Evolutionary conservation across 768 basidiomycete species (phyloP).

Genomic region (Trametes meyenii): DNA sequence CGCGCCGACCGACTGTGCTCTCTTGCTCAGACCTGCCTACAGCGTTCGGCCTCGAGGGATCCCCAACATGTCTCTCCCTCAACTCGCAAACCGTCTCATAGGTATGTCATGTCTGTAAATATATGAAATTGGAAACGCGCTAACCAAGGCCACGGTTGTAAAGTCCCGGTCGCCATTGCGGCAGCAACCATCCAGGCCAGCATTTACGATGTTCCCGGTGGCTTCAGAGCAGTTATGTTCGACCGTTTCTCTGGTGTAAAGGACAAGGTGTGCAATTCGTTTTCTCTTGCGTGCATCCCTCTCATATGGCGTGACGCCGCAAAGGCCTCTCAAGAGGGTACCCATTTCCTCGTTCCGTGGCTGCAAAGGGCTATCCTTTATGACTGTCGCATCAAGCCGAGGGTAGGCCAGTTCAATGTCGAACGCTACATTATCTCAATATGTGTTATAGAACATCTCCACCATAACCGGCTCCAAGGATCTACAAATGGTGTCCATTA

Average conservation of each 20-base stretch:
- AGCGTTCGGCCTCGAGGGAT: constrained; percentile 5
- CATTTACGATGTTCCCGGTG: constrained; percentile 71
- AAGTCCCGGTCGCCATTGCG: constrained; percentile 68
- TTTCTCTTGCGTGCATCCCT: too few species aligned
- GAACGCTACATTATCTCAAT: background rate
- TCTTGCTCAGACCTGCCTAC: constrained; percentile 3
- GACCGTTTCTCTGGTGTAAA: constrained; percentile 94
- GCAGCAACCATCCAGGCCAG: constrained; percentile 49
- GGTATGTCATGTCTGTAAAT: constrained; percentile 37
- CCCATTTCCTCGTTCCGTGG: constrained; percentile 96
- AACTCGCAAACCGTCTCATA: constrained; percentile 50
- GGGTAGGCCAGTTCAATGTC: constrained; percentile 48
- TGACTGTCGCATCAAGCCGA: constrained; percentile 96
- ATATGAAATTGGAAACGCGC: background rate
- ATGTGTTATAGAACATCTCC: constrained; percentile 79
- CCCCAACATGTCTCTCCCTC: constrained; percentile 52
- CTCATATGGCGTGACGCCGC: background rate
- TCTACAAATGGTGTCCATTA: constrained; percentile 97
- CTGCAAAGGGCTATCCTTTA: constrained; percentile 95
- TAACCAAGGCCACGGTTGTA: constrained; percentile 42
- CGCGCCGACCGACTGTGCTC: constrained; percentile 2
- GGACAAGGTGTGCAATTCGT: constrained; percentile 57
- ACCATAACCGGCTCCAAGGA: constrained; percentile 99
- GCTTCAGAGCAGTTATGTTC: constrained; percentile 96
- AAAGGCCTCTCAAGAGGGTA: constrained; percentile 90